Conservation (phyloP, 331 rosid species). For the Quercus phellos region DNA sequence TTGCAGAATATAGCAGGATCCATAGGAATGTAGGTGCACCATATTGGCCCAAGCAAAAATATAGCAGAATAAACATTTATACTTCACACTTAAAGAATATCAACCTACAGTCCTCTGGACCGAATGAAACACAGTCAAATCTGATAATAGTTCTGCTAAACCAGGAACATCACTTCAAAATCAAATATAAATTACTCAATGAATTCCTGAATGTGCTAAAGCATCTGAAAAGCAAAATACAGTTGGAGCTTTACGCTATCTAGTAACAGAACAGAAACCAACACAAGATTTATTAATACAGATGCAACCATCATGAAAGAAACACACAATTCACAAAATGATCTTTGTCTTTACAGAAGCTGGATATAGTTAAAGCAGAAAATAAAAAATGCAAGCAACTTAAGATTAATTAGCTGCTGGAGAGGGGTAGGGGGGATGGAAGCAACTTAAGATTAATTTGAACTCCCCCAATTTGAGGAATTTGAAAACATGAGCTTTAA, state of each 20-base stretch:
- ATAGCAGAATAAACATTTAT: background rate
- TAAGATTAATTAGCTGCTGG: background rate
- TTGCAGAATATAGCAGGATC: background rate
- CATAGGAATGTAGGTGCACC: background rate
- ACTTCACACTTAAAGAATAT: too few species aligned
- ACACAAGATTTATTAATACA: background rate
- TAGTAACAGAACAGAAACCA: background rate
- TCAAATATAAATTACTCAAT: background rate
- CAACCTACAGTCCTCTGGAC: too few species aligned
- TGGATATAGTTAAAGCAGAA: too few species aligned
- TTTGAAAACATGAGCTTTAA: too few species aligned
- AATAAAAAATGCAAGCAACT: too few species aligned
- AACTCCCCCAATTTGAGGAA: too few species aligned
- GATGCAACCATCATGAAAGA: too few species aligned
- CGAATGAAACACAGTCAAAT: background rate
- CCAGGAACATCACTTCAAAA: background rate
- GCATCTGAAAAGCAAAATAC: background rate
- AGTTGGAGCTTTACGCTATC: background rate
- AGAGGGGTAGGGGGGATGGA: background rate
- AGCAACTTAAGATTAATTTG: background rate
- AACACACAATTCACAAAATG: too few species aligned
- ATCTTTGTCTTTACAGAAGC: too few species aligned
- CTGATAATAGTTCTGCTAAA: background rate
- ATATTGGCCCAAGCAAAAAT: background rate
- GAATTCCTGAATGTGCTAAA: background rate